Base-by-base conservation (phyloP, 495 filamentous ascomycete genomes). In the Pseudoneurospora amorphoporcata region DNA sequence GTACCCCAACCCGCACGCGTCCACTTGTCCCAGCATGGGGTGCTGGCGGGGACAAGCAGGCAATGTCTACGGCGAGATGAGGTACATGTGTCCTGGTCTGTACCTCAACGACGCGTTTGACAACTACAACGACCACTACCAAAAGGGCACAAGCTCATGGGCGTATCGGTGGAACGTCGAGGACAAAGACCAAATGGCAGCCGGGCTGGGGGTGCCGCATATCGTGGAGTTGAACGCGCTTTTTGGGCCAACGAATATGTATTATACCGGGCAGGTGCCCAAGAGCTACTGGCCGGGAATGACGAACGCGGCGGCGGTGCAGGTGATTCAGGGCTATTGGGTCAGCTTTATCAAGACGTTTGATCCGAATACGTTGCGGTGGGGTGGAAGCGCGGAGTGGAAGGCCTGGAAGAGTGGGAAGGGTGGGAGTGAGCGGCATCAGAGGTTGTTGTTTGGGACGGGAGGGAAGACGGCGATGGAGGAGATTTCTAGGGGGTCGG, bases 81-180 rank as follows among this genome's bases (percentile, higher is more conserved):
- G 91, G n/a, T 93, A 93, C 80, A 90, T 84, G 76, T 94, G 92
- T 71, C 90, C 90, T 0, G 86, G 86, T 1, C 82, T 92, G 29
- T 88, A 83, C 77, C 80, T 90, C 79, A 87, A 84, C 17, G 77
- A 82, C 5, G 77, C 82, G 0, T 83, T 86, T 73, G 77, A 76
- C 2, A 53, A 75, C 8, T 77, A 82, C 37, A 83, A 81, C 17
- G 72, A 77, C 41, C 17, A 82, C 4, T 65, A 65, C 53, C 12
- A 14, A 7, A 65, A 65, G 14, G 53, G 53, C 3, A 65, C 53
- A 14, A 69, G 75, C 32, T 86, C 81, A 70, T 91, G 87, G 84
- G 88, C 87, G 75, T 94, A 93, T 75, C 87, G 87, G 40, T 93
- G 87, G 76, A 88, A 90, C 73, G 91, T 93, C 3, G 78, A 84